A percentile compares a stretch with the other conserved stretches of the same genome.
Evolutionary conservation across 345 rosid genomes (phyloP).

Genomic region (Abelmoschus esculentus): DNA sequence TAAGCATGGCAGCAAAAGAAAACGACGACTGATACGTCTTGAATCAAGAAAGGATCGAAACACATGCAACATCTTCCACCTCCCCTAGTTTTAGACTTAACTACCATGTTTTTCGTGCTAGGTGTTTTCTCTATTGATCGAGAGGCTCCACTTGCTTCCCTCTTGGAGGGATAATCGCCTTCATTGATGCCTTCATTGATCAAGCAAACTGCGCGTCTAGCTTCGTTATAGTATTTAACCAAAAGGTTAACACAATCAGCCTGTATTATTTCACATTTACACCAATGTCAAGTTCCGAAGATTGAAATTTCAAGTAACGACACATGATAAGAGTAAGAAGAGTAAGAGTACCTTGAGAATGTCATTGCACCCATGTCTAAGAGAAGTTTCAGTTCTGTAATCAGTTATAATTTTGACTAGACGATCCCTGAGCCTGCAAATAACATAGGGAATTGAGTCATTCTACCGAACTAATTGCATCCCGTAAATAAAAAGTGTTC

Average conservation of each 20-base stretch:
- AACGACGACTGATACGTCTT: slow-evolving; percentile 55
- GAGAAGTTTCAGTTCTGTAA: slow-evolving; percentile 86
- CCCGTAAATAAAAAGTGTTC: no score
- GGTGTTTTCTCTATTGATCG: slow-evolving; percentile 22
- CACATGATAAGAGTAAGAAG: not conserved
- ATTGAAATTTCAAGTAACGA: slow-evolving; percentile 7
- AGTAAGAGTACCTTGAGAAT: slow-evolving; percentile 58
- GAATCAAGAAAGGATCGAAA: slow-evolving; percentile 79
- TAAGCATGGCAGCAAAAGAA: slow-evolving; percentile 97
- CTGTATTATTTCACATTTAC: slow-evolving; percentile 29
- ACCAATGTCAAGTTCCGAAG: not conserved
- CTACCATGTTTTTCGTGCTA: slow-evolving; percentile 45
- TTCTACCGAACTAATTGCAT: not conserved
- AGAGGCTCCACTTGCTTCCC: slow-evolving; percentile 39
- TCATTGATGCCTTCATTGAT: slow-evolving; percentile 53
- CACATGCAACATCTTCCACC: slow-evolving; percentile 92
- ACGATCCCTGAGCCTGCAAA: slow-evolving; percentile 83
- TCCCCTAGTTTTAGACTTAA: slow-evolving; percentile 82
- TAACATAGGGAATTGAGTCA: not conserved
- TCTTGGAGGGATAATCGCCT: slow-evolving; percentile 47
- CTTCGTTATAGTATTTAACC: slow-evolving; percentile 83
- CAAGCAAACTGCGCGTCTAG: slow-evolving; percentile 65
- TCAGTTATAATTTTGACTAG: slow-evolving; percentile 42
- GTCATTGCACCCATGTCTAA: slow-evolving; percentile 79
- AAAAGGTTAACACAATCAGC: slow-evolving; percentile 88